phyloP scores from a whole-genome alignment of 768 basidiomycete species.

The Glaciozyma martinii region DNA sequence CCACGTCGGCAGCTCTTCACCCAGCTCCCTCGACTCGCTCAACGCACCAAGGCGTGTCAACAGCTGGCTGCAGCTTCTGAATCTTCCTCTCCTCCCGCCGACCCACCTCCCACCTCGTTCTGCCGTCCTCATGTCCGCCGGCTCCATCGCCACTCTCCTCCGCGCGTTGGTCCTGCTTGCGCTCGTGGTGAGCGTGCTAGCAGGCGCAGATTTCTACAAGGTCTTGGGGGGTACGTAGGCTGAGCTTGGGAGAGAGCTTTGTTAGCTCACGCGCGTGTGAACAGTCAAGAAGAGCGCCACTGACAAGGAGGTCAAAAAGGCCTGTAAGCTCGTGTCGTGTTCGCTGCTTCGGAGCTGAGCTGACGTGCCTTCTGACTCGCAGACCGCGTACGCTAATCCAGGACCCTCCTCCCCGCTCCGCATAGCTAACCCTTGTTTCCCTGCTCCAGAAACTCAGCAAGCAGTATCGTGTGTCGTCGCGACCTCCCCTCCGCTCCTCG shows the following conservation, averaged over 20 bases:
- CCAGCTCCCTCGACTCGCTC: no score
- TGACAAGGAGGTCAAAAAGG: slow-evolving; percentile 21
- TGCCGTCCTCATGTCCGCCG: no score
- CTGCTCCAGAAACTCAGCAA: slow-evolving; percentile 21
- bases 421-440: not conserved
- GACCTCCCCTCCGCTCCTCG: slow-evolving; percentile 37
- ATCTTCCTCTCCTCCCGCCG: no score
- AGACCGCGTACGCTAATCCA: not conserved
- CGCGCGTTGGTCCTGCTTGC: slow-evolving; percentile 17
- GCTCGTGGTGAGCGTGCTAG: slow-evolving; percentile 39
- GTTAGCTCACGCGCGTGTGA: not conserved
- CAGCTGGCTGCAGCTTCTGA: no score
- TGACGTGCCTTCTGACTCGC: not conserved
- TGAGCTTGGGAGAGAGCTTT: not conserved
- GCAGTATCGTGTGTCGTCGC: slow-evolving; percentile 15
- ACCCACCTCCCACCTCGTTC: no score
- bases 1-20: no score
- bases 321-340: slow-evolving; percentile 5
- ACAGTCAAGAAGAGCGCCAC: not conserved
- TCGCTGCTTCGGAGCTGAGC: slow-evolving; percentile 4
- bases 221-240: slow-evolving; percentile 48
- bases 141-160: not conserved
- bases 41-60: no score
- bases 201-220: slow-evolving; percentile 67
- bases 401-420: no score